phyloP scores from a whole-genome alignment of 1,139 yeast species.

The Chernovozyma aurita region DNA sequence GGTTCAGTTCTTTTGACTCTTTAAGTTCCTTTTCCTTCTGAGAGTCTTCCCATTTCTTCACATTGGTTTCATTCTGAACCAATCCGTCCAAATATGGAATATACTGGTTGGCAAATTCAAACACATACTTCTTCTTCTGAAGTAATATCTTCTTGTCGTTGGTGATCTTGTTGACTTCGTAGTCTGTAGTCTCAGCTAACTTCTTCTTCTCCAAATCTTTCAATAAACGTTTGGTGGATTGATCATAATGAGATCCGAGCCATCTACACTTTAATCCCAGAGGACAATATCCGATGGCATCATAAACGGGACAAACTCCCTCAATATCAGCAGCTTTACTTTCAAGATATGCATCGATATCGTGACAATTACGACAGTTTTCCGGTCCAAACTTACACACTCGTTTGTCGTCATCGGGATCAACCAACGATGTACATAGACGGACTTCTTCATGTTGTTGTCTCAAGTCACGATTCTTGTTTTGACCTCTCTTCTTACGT shows the following conservation, averaged over 20 bases:
- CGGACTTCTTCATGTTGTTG: constrained; percentile 65
- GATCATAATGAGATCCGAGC: constrained; percentile 68
- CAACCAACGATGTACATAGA: constrained; percentile 60
- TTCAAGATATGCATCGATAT: constrained; percentile 57
- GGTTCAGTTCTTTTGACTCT: constrained; percentile 11
- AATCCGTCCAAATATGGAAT: constrained; percentile 51
- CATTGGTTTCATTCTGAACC: constrained; percentile 34
- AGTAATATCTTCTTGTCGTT: constrained; percentile 49
- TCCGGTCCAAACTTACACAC: constrained; percentile 67
- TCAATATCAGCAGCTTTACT: constrained; percentile 68
- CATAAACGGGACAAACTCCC: constrained; percentile 79
- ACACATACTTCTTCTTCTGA: constrained; percentile 59
- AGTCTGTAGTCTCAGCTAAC: constrained; percentile 26
- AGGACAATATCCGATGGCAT: constrained; percentile 84
- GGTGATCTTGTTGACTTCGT: constrained; percentile 65
- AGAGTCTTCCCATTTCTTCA: constrained; percentile 26
- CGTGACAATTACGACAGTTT: constrained; percentile 74
- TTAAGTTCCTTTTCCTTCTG: constrained; percentile 15
- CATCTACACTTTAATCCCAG: constrained; percentile 91
- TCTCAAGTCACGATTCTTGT: constrained; percentile 75
- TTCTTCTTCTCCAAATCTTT: constrained; percentile 40
- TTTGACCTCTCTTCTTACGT: constrained; percentile 74
- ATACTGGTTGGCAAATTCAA: constrained; percentile 51
- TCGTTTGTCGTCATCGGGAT: constrained; percentile 39
- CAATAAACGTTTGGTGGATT: constrained; percentile 41